phyloP scores from a whole-genome alignment of 1,139 yeast species.

The Geotrichum aggregatum region DNA sequence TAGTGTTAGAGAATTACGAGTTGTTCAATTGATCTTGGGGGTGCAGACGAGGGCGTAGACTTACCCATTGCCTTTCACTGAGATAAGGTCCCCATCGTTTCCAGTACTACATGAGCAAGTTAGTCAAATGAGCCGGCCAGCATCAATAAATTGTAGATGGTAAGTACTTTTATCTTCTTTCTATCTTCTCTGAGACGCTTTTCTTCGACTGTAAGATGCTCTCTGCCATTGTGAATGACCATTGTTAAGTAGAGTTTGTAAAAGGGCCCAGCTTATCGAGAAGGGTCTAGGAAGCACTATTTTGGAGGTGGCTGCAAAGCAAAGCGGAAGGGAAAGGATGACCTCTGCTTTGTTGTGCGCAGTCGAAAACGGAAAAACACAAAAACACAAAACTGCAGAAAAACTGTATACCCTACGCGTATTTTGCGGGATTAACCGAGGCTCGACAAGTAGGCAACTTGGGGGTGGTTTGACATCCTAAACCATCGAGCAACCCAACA shows the following conservation, averaged over 20 bases:
- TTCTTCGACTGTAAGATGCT: constrained; percentile 56
- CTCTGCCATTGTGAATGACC: constrained; percentile 35
- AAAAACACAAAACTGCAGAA: no score
- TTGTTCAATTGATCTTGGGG: no score
- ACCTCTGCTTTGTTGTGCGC: not conserved
- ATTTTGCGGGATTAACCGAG: no score
- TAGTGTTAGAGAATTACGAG: not conserved
- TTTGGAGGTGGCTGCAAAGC: not conserved
- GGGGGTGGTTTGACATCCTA: no score
- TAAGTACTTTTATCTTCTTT: constrained; percentile 41
- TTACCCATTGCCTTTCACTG: constrained; percentile 82
- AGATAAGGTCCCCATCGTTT: constrained; percentile 91
- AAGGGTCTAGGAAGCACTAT: not conserved
- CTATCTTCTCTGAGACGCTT: constrained; percentile 59
- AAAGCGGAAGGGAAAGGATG: not conserved
- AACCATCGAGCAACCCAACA: no score
- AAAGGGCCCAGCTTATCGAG: not conserved
- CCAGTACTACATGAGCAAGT: constrained; percentile 50
- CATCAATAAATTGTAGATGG: not conserved
- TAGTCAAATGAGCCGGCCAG: not conserved
- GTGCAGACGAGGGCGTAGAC: constrained; percentile 20
- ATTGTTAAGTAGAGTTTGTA: constrained; percentile 19
- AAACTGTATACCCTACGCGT: no score
- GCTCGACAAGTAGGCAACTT: no score
- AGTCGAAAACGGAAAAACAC: not conserved